Evolutionary conservation across 2,329 filamentous ascomycete species (phyloP), one percentile per base, ranked within the genome.

Genomic region (Pestalotiopsis sp.): DNA sequence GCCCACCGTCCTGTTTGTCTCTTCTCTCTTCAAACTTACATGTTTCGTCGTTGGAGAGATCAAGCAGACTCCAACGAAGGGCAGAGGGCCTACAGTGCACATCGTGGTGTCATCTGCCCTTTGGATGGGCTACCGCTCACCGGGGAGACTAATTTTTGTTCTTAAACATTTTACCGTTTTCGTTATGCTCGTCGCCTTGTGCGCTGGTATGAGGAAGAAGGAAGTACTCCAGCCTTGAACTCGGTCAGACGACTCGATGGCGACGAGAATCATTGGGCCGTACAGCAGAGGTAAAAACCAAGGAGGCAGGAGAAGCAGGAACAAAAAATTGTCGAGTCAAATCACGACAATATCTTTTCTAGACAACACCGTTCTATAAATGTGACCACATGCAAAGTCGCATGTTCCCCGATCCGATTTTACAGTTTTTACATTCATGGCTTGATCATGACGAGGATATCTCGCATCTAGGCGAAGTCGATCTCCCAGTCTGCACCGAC

Each of bases 401-500:
- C 17, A 52, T n/a, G 7, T 20, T 6, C 27, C 20, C 57, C 27
- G 57, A 12, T 27, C 12, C 57, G 13, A 36, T 27, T 23, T 23
- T 62, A 17, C 38, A 36, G 27, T 12, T 62, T 40, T 38, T 23
- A 62, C 59, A 41, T 17, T 62, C 36, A 62, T 27, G n/a, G 23
- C 14, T 14, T 23, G 25, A 27, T 23, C 57, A 36, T 63, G 20
- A 31, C n/a, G 6, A 25, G 31, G 41, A 52, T 14, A n/a, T 52
- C 45, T 63, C 14, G 12, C 25, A 20, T 45, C 59, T 70, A 83
- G 23, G 76, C 76, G 73, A 84, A 79, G 20, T 77, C 74, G 59
- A 82, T 72, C 68, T 75, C 85, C 86, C 87, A 90, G 78, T 89
- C 86, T 38, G 82, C 83, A 11, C 85, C 86, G 70, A 89, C 85